Conservation (phyloP, 192 early-diverging fungal species). For the Bifiguratus adelaidae region DNA sequence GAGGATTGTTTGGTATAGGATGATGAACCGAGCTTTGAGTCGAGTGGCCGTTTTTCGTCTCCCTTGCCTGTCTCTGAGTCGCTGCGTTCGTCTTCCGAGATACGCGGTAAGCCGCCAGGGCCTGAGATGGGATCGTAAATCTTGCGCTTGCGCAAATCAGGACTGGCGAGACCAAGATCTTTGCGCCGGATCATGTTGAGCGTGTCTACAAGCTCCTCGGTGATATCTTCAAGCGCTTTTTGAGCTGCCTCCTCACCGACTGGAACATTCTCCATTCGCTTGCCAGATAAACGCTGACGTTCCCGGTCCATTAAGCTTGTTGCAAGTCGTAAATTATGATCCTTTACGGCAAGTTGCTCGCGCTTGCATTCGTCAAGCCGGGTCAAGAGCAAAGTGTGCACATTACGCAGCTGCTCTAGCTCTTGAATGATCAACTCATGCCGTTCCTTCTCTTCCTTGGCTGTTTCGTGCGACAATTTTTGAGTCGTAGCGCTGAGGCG, state of each 20-base stretch:
- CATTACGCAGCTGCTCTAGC: constrained; percentile 27
- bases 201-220: constrained; percentile 5
- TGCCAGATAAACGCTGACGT: constrained; percentile 21
- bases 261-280: constrained; percentile 19
- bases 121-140: too few relatives aligned
- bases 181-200: neutral
- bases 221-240: too few relatives aligned
- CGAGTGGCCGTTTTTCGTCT: too few relatives aligned
- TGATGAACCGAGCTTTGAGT: too few relatives aligned
- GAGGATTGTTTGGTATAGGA: too few relatives aligned
- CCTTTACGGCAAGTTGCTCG: constrained; percentile 28
- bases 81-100: too few relatives aligned
- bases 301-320: constrained; percentile 24
- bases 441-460: constrained; percentile 22
- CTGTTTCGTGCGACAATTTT: constrained; percentile 7
- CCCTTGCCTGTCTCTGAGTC: too few relatives aligned
- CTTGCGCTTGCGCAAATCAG: too few relatives aligned
- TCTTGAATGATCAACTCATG: constrained; percentile 32
- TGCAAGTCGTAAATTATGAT: constrained; percentile 18
- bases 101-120: too few relatives aligned
- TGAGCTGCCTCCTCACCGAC: constrained; percentile 16
- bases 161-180: neutral
- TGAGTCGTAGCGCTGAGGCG: neutral
- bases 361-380: constrained; percentile 32
- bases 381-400: constrained; percentile 25